Conservation (phyloP, 371 early-diverging fungal genomes). For the Thermomucor indicae-seudaticae region DNA sequence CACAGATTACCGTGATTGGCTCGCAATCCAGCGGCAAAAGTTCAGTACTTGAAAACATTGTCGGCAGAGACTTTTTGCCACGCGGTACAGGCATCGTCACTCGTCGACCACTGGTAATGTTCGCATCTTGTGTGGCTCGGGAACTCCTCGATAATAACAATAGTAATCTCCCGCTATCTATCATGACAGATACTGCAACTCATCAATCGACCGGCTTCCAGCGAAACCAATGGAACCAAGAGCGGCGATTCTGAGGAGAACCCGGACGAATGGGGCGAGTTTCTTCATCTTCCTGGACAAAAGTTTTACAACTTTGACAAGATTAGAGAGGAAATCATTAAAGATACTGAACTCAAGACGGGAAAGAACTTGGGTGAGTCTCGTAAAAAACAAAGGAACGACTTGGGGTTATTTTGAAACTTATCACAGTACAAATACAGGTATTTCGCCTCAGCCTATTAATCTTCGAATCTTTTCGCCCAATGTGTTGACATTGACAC, state of each 20-base stretch:
- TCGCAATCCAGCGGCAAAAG: slow-evolving; percentile 97
- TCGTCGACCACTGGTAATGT: slow-evolving; percentile 82
- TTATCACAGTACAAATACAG: too few species aligned
- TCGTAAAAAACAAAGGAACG: background rate
- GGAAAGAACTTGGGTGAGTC: slow-evolving; percentile 80
- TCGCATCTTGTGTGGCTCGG: background rate
- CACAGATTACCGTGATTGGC: slow-evolving; percentile 98
- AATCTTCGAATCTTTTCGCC: slow-evolving; percentile 94
- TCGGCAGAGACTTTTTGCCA: slow-evolving; percentile 98
- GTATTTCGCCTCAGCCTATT: slow-evolving; percentile 93
- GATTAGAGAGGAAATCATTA: slow-evolving; percentile 91
- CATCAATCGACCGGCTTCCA: slow-evolving; percentile 75
- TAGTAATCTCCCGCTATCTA: background rate
- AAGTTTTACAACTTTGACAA: slow-evolving; percentile 91
- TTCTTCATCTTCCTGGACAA: slow-evolving; percentile 91
- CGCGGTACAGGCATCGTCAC: slow-evolving; percentile 96
- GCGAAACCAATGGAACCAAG: slow-evolving; percentile 18
- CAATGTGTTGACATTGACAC: slow-evolving; percentile 94
- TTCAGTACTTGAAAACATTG: slow-evolving; percentile 99
- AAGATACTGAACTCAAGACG: slow-evolving; percentile 91
- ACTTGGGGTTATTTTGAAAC: background rate
- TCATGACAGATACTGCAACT: slow-evolving; percentile 83
- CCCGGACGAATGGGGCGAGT: slow-evolving; percentile 95
- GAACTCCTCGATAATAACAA: background rate
- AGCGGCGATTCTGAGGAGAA: slow-evolving; percentile 40